Evolutionary conservation across 805 yeast genomes (phyloP).

Genomic region (Candida chauliodis): DNA sequence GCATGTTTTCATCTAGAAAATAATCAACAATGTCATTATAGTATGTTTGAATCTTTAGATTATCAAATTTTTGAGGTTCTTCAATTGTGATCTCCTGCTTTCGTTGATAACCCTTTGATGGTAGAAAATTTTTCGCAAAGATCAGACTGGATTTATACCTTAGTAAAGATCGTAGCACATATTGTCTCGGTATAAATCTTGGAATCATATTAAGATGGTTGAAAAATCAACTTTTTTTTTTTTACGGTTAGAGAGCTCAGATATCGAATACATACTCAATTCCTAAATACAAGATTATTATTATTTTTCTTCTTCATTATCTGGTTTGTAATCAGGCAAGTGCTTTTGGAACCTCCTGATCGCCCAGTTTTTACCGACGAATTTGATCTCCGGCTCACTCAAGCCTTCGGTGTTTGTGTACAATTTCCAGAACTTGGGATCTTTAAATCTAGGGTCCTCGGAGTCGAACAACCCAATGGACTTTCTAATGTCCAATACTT

Average conservation of each 20-base stretch:
- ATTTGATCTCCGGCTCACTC: conserved; percentile 64
- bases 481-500: conserved; percentile 49
- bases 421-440: conserved; percentile 71
- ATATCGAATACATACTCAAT: neutral
- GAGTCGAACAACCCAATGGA: conserved; percentile 41
- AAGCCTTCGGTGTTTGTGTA: conserved; percentile 64
- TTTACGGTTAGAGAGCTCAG: neutral
- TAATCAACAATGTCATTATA: conserved; percentile 4
- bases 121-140: neutral
- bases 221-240: conserved; percentile 1
- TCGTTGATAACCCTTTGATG: neutral
- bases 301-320: neutral
- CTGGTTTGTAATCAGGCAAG: conserved; percentile 26
- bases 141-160: neutral
- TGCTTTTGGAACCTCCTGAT: conserved; percentile 62
- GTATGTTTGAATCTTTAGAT: neutral
- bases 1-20: neutral
- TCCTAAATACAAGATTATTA: neutral
- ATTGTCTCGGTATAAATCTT: neutral
- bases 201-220: neutral
- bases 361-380: conserved; percentile 83
- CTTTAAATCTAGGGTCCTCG: conserved; percentile 68
- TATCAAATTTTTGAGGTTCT: conserved; percentile 3
- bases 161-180: neutral
- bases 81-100: conserved; percentile 1